phyloP scores from a whole-genome alignment of 768 basidiomycete species.

The Ramaria sp. region DNA sequence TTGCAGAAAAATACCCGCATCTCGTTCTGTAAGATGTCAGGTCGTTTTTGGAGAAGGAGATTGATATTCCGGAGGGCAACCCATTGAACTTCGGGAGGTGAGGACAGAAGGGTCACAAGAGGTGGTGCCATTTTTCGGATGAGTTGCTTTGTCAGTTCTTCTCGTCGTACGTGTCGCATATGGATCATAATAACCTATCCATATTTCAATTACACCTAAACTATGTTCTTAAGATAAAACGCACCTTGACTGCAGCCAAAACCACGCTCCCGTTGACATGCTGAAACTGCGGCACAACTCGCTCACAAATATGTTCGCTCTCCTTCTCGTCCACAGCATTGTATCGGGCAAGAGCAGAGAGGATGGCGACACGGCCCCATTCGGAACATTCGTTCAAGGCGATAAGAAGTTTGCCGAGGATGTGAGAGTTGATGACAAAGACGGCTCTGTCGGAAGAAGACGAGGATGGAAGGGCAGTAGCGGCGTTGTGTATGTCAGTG shows the following conservation, averaged over 20 bases:
- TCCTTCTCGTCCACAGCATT: slow-evolving; percentile 81
- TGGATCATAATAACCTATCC: slow-evolving; percentile 93
- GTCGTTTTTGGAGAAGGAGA: slow-evolving; percentile 85
- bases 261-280: slow-evolving; percentile 95
- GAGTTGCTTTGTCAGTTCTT: slow-evolving; percentile 76
- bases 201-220: not conserved
- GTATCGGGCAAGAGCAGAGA: slow-evolving; percentile 81
- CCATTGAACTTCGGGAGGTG: slow-evolving; percentile 98
- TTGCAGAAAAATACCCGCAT: slow-evolving; percentile 99
- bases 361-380: slow-evolving; percentile 93
- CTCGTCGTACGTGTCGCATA: slow-evolving; percentile 69
- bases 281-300: slow-evolving; percentile 97
- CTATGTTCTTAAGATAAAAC: slow-evolving; percentile 12
- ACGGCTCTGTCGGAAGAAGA: slow-evolving; percentile 46
- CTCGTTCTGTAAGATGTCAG: slow-evolving; percentile 85
- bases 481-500: slow-evolving; percentile 79
- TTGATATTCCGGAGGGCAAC: slow-evolving; percentile 96
- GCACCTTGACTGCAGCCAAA: slow-evolving; percentile 87
- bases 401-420: slow-evolving; percentile 84
- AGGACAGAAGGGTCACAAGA: slow-evolving; percentile 86
- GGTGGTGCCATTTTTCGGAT: slow-evolving; percentile 98
- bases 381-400: slow-evolving; percentile 97
- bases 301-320: slow-evolving; percentile 97
- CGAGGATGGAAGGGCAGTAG: slow-evolving; percentile 41
- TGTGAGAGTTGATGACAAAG: slow-evolving; percentile 73